A percentile compares a stretch with the other conserved stretches of the same genome.
These are phyloP conservation scores for Papilionanthe hybrid DNA, from an alignment of 116 monocot species.

Conservation along the genomic window DNA sequence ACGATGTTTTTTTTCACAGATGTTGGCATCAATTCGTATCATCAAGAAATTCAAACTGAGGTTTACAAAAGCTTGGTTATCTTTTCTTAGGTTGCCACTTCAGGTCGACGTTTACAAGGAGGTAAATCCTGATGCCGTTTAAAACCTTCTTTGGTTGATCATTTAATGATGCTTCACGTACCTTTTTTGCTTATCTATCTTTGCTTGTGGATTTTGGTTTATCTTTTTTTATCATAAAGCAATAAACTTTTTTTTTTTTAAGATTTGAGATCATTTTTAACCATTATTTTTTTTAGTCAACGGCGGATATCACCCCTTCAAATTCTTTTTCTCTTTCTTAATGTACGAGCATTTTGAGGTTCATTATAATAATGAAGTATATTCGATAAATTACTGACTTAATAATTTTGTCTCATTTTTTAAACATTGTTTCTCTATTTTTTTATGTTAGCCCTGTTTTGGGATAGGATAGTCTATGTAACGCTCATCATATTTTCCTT, in stretches of 20 bases:
- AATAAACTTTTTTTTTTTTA: not conserved
- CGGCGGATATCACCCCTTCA: not conserved
- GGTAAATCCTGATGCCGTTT: constrained; percentile 33
- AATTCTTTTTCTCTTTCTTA: not conserved
- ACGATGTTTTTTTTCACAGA: constrained; percentile 2
- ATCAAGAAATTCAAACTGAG: constrained; percentile 66
- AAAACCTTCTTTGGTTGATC: not conserved
- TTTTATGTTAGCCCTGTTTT: not conserved
- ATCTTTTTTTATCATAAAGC: not conserved
- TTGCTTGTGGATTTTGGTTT: not conserved
- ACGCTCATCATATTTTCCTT: not conserved
- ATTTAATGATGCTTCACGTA: not conserved
- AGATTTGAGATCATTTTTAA: not conserved
- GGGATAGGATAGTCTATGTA: not conserved
- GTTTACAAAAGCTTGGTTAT: constrained; percentile 84
- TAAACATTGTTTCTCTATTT: not conserved
- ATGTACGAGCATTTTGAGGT: not conserved
- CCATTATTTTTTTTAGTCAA: not conserved
- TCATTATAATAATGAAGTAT: not conserved
- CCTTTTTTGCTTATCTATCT: not conserved
- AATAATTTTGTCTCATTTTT: not conserved
- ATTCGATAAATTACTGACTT: not conserved
- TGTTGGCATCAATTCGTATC: constrained; percentile 12
- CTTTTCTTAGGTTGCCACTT: constrained; percentile 81
- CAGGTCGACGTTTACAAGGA: constrained; percentile 87